Conservation (phyloP, 2,329 filamentous ascomycete genomes). For the Zymoseptoria brevis region DNA sequence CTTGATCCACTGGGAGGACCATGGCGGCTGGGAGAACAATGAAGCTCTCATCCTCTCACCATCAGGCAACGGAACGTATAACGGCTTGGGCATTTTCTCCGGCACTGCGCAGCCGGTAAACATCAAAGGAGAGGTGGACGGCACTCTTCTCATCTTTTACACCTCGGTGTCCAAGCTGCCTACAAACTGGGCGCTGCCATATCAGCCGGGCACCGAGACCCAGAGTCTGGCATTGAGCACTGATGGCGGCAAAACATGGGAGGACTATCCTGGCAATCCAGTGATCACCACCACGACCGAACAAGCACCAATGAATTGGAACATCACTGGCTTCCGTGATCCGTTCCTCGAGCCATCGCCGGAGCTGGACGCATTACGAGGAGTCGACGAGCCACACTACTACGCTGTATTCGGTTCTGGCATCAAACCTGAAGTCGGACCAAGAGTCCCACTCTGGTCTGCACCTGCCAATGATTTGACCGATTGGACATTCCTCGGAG, state of each 20-base stretch:
- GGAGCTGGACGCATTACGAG: conserved; percentile 37
- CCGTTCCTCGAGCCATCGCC: conserved; percentile 32
- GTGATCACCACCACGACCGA: conserved; percentile 33
- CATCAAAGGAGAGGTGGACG: conserved; percentile 38
- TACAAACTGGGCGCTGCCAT: conserved; percentile 39
- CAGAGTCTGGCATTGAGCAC: conserved; percentile 39
- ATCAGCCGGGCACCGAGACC: conserved; percentile 38
- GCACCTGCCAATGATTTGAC: conserved; percentile 39
- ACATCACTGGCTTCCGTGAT: conserved; percentile 36
- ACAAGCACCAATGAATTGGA: conserved; percentile 37
- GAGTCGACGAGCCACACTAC: conserved; percentile 37
- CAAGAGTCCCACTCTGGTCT: conserved; percentile 41
- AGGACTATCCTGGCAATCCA: conserved; percentile 40
- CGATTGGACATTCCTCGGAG: conserved; percentile 41
- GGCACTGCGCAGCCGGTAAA: conserved; percentile 45
- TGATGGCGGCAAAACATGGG: conserved; percentile 42
- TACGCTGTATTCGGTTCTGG: conserved; percentile 41
- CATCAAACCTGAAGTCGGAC: conserved; percentile 39
- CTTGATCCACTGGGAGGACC: conserved; percentile 36
- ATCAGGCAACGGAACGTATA: conserved; percentile 38
- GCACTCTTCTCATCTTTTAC: conserved; percentile 41
- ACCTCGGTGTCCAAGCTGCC: conserved; percentile 41
- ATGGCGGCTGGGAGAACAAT: conserved; percentile 40
- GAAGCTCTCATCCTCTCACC: conserved; percentile 35
- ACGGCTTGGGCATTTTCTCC: conserved; percentile 46